A percentile compares a stretch with the other conserved stretches of the same genome.
phyloP scores from a whole-genome alignment of 352 stramenopile species.

The Globisporangium emineosum region DNA sequence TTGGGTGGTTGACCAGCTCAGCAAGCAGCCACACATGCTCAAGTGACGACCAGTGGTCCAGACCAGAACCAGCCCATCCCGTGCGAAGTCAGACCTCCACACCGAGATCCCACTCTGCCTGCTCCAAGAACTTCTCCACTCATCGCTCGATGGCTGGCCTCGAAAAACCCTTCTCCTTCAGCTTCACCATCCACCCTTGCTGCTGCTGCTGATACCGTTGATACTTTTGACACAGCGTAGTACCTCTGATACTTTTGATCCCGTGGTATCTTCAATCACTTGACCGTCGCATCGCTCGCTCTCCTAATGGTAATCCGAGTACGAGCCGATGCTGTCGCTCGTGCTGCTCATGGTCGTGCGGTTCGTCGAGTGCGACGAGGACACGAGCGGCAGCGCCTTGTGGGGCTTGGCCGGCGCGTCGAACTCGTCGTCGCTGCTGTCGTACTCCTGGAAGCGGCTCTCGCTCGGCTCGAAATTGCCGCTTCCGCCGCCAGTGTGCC shows the following conservation, averaged over 20 bases:
- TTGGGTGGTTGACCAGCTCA: neutral
- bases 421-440: conserved; percentile 16
- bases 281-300: no score
- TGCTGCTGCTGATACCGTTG: neutral
- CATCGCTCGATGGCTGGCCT: neutral
- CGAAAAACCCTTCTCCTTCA: no score
- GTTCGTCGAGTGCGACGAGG: conserved; percentile 13
- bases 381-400: neutral
- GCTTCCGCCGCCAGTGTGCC: neutral
- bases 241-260: neutral
- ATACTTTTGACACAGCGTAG: neutral
- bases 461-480: neutral
- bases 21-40: neutral
- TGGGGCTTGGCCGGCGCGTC: neutral
- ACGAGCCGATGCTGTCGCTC: conserved; percentile 15
- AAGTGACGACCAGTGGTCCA: neutral
- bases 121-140: neutral
- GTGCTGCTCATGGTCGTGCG: conserved; percentile 21
- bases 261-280: no score
- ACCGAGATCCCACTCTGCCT: neutral
- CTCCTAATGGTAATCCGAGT: conserved; percentile 14
- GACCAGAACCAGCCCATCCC: neutral
- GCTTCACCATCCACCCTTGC: no score
- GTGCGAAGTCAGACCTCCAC: neutral
- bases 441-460: conserved; percentile 13